Evolutionary conservation across 495 filamentous ascomycete species (phyloP).

Genomic region (Hypoxylon fuscum): DNA sequence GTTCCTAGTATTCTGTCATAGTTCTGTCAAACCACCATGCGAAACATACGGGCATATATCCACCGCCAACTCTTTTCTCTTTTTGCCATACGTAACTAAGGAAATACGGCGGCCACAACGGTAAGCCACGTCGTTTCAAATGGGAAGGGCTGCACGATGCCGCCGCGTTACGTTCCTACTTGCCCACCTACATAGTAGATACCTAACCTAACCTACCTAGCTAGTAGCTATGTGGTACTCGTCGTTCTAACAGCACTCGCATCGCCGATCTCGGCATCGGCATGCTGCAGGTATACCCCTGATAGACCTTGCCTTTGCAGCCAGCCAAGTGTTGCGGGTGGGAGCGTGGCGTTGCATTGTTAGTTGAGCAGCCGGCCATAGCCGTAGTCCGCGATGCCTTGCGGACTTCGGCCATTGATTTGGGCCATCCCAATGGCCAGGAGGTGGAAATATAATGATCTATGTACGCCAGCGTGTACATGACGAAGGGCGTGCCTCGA

Average conservation of each 20-base stretch:
- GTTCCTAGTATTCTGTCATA: not conserved
- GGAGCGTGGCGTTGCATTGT: not conserved
- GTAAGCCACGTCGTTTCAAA: conserved; percentile 3
- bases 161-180: not conserved
- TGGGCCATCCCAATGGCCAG: no score
- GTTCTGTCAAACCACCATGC: no score
- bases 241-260: not conserved
- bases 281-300: not conserved
- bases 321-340: not conserved
- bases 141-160: not conserved
- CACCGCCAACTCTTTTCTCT: not conserved
- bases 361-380: not conserved
- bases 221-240: not conserved
- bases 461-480: not conserved
- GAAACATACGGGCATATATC: no score
- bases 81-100: no score
- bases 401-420: conserved; percentile 1
- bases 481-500: not conserved
- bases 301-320: not conserved
- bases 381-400: not conserved
- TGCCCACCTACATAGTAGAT: not conserved
- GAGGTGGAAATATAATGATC: not conserved
- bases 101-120: not conserved
- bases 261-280: not conserved
- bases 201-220: not conserved